Conservation (phyloP, 805 yeast species). For the Brettanomyces sp. region DNA sequence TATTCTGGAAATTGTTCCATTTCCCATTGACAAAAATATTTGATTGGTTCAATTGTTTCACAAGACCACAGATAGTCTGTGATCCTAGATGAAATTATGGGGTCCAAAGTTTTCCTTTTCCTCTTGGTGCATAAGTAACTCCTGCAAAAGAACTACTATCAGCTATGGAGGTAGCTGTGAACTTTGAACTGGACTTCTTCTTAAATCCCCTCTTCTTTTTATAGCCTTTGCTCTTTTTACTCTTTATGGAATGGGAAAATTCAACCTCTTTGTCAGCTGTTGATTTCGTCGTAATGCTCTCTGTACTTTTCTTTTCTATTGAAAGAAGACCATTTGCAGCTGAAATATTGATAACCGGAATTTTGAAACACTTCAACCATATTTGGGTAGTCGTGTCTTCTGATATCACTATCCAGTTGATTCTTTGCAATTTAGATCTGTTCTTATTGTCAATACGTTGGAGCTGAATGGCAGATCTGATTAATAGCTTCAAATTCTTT, state of each 20-base stretch:
- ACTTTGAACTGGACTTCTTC: neutral
- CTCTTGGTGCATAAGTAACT: constrained; percentile 53
- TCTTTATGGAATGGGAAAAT: too few species aligned
- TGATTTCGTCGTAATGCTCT: neutral
- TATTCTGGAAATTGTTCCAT: too few species aligned
- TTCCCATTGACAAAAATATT: too few species aligned
- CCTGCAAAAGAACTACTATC: neutral
- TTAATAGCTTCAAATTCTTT: constrained; percentile 39
- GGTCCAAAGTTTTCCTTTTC: constrained; percentile 50
- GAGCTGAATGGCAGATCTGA: constrained; percentile 52
- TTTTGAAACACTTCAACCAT: constrained; percentile 47
- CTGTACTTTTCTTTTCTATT: neutral
- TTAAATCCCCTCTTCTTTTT: neutral
- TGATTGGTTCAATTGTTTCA: too few species aligned
- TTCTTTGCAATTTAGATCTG: constrained; percentile 8
- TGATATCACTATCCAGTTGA: constrained; percentile 48
- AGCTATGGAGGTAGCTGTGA: neutral
- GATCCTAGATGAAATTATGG: constrained; percentile 24
- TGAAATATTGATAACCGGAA: constrained; percentile 41
- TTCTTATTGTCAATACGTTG: constrained; percentile 31
- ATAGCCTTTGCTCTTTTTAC: too few species aligned
- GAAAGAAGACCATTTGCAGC: constrained; percentile 30
- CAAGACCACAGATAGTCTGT: too few species aligned
- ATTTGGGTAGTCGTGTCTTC: constrained; percentile 47
- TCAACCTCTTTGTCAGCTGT: neutral